These are phyloP conservation scores for Populus trichocarpa DNA, from an alignment of 441 rosid genomes.

Conservation along the genomic window DNA sequence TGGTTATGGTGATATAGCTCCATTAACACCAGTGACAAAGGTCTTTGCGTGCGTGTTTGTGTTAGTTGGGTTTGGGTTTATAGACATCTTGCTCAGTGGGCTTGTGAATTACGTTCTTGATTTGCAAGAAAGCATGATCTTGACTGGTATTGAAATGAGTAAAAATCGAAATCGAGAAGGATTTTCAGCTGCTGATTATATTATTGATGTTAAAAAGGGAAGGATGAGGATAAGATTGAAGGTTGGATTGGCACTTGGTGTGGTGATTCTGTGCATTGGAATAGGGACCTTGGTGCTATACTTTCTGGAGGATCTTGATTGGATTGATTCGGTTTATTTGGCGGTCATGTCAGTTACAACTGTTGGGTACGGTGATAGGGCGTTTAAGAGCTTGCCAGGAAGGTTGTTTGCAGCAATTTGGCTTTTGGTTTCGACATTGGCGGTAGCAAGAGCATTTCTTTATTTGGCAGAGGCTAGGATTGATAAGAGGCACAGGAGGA, in stretches of 20 bases:
- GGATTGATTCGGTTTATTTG: conserved; percentile 73
- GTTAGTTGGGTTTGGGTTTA: conserved; percentile 77
- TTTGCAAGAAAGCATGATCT: conserved; percentile 74
- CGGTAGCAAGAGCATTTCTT: conserved; percentile 85
- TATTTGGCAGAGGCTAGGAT: conserved; percentile 79
- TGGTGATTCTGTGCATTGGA: conserved; percentile 65
- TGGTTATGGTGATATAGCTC: conserved; percentile 65
- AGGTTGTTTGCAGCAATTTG: conserved; percentile 77
- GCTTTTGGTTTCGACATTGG: conserved; percentile 73
- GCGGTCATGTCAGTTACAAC: conserved; percentile 96
- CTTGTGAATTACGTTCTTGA: conserved; percentile 74
- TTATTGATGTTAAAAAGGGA: conserved; percentile 73
- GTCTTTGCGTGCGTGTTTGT: conserved; percentile 72
- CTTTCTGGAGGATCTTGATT: conserved; percentile 54
- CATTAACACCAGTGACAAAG: conserved; percentile 63
- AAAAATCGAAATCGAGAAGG: conserved; percentile 14
- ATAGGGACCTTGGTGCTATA: conserved; percentile 52
- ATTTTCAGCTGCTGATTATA: conserved; percentile 60
- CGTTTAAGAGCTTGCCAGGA: conserved; percentile 65
- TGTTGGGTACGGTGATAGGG: conserved; percentile 84
- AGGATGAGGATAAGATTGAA: conserved; percentile 90
- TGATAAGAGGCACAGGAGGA: conserved; percentile 69
- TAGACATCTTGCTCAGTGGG: conserved; percentile 70
- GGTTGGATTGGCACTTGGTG: conserved; percentile 72
- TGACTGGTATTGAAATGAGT: conserved; percentile 46